Evolutionary conservation across 345 rosid genomes (phyloP).

Genomic region (Triadica sebifera): DNA sequence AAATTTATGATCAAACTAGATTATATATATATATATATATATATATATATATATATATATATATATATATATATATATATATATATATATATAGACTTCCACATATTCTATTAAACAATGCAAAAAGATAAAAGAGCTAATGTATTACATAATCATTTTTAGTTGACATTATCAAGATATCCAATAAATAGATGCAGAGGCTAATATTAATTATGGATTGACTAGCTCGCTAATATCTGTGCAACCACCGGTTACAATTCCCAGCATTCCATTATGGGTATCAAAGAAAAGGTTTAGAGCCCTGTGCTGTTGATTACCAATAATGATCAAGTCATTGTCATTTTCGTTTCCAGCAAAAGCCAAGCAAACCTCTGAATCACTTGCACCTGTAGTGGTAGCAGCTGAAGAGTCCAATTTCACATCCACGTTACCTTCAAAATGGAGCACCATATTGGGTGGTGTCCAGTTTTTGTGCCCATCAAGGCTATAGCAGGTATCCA

Average conservation of each 20-base stretch:
- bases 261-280: not conserved
- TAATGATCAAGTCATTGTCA: slow-evolving; percentile 12
- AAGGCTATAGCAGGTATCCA: slow-evolving; percentile 33
- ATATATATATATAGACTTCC: too few relatives aligned
- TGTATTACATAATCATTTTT: too few relatives aligned
- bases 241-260: slow-evolving; percentile 24
- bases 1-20: too few relatives aligned
- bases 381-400: slow-evolving; percentile 4
- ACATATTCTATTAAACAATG: too few relatives aligned
- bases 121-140: too few relatives aligned
- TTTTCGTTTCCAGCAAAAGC: slow-evolving; percentile 21
- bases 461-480: not conserved
- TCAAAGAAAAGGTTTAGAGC: slow-evolving; percentile 13
- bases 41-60: too few relatives aligned
- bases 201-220: not conserved
- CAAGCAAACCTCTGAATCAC: slow-evolving; percentile 28
- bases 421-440: slow-evolving; percentile 22
- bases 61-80: too few relatives aligned
- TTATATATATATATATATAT: too few relatives aligned
- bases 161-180: too few relatives aligned
- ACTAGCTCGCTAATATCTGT: not conserved
- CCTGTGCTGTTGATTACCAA: slow-evolving; percentile 30
- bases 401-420: slow-evolving; percentile 22
- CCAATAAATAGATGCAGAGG: too few relatives aligned
- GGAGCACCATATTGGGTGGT: slow-evolving; percentile 23